These are phyloP conservation scores for Whalleya microplaca DNA, from an alignment of 2,329 filamentous ascomycete species.

Conservation along the genomic window DNA sequence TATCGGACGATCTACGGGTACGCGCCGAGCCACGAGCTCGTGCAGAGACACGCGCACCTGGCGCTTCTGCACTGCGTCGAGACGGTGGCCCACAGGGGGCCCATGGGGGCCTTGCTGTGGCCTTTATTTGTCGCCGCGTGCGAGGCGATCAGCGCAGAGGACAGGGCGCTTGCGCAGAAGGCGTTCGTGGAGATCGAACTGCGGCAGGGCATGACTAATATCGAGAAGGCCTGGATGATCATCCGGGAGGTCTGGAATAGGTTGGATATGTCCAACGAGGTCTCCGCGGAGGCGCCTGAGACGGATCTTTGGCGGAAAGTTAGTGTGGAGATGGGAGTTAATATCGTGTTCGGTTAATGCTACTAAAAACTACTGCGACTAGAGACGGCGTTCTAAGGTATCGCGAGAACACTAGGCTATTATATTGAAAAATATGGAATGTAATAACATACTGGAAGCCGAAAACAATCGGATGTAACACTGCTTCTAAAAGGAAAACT, in stretches of 20 bases:
- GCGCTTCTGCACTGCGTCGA: conserved; percentile 58
- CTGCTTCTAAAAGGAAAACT: too few relatives aligned
- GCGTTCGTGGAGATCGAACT: conserved; percentile 58
- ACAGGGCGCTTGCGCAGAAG: conserved; percentile 54
- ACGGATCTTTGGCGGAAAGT: conserved; percentile 59
- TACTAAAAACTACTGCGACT: too few relatives aligned
- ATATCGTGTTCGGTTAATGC: conserved; percentile 60
- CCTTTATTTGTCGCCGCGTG: conserved; percentile 67
- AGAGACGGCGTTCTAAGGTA: too few relatives aligned
- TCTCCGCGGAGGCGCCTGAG: conserved; percentile 27
- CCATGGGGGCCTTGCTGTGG: conserved; percentile 67
- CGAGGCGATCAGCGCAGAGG: conserved; percentile 54
- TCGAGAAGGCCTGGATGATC: conserved; percentile 62
- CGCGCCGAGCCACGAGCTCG: conserved; percentile 49
- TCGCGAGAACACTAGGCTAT: too few relatives aligned
- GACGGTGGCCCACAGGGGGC: conserved; percentile 59
- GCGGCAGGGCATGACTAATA: conserved; percentile 68
- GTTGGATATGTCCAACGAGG: conserved; percentile 43
- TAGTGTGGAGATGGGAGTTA: conserved; percentile 62
- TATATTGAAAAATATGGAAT: neutral
- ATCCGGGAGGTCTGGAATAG: conserved; percentile 64
- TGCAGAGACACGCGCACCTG: conserved; percentile 57
- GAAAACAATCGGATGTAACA: too few relatives aligned
- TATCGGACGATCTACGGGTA: conserved; percentile 58
- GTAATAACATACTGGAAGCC: neutral